phyloP scores from a whole-genome alignment of 2,329 filamentous ascomycete genomes.

The Penicillium sp. region DNA sequence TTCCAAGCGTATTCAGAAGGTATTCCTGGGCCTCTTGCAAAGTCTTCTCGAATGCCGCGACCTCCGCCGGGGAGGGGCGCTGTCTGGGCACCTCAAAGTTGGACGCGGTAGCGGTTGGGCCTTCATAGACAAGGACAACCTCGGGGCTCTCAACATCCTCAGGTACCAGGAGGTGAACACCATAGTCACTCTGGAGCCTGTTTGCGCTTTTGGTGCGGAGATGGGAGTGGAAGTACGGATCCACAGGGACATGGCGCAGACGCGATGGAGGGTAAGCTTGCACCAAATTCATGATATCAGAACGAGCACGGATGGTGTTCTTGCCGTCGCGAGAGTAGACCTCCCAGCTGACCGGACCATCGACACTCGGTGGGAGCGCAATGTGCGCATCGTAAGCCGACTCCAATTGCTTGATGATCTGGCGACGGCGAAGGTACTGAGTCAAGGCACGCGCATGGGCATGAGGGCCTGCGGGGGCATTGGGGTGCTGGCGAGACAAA shows the following conservation, averaged over 20 bases:
- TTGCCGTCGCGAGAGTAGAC: conserved; percentile 82
- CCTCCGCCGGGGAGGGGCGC: conserved; percentile 52
- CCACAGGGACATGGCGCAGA: conserved; percentile 42
- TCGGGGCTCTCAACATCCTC: conserved; percentile 42
- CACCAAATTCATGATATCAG: conserved; percentile 47
- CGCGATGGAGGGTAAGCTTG: conserved; percentile 46
- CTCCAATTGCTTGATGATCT: conserved; percentile 78
- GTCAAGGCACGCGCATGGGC: conserved; percentile 80
- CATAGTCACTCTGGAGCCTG: conserved; percentile 41
- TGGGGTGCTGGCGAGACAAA: conserved; percentile 71
- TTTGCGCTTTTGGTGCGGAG: conserved; percentile 38
- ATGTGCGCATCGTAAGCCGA: conserved; percentile 77
- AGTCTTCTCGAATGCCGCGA: conserved; percentile 52
- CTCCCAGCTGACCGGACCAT: conserved; percentile 74
- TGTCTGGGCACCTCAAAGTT: conserved; percentile 54
- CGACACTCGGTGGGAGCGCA: conserved; percentile 63
- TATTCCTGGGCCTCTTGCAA: conserved; percentile 56
- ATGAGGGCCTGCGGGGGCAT: conserved; percentile 65
- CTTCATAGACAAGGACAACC: conserved; percentile 50
- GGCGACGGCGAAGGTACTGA: conserved; percentile 76
- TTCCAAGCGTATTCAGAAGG: conserved; percentile 50
- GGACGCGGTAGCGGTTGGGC: conserved; percentile 37
- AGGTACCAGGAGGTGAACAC: conserved; percentile 47
- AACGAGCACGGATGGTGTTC: conserved; percentile 54
- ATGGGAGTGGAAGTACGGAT: conserved; percentile 48